These are phyloP conservation scores for Paecilomyces sp. DNA, from an alignment of 2,329 filamentous ascomycete species.

Conservation along the genomic window DNA sequence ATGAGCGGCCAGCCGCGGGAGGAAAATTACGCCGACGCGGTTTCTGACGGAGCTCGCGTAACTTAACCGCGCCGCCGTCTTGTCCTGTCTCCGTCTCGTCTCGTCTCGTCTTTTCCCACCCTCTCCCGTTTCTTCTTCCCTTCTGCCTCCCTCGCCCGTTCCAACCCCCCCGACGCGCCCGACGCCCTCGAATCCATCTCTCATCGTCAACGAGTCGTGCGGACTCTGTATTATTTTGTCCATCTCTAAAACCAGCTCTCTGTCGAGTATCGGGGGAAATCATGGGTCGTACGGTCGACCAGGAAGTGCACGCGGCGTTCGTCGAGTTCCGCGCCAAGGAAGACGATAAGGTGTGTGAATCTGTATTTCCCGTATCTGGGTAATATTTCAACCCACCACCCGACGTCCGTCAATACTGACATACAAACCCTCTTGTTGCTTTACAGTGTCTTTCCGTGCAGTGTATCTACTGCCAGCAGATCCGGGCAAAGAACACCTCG, in stretches of 20 bases:
- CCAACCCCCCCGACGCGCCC: slow-evolving; percentile 10
- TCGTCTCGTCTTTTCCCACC: slow-evolving; percentile 1
- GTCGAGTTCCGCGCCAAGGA: slow-evolving; percentile 49
- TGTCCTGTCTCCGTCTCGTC: slow-evolving; percentile 14
- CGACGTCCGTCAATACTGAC: slow-evolving; percentile 28
- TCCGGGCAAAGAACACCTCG: slow-evolving; percentile 46
- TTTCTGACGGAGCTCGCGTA: slow-evolving; percentile 18
- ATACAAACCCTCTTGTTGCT: slow-evolving; percentile 13
- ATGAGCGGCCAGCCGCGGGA: slow-evolving; percentile 5
- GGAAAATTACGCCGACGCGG: slow-evolving; percentile 13
- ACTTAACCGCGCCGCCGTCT: slow-evolving; percentile 19
- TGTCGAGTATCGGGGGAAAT: slow-evolving; percentile 12
- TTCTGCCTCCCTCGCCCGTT: slow-evolving; percentile 5
- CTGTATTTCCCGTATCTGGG: slow-evolving; percentile 28
- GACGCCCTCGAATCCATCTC: slow-evolving; percentile 1
- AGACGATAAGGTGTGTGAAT: slow-evolving; percentile 42
- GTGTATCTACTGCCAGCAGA: slow-evolving; percentile 48
- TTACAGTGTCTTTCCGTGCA: slow-evolving; percentile 44
- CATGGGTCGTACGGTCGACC: slow-evolving; percentile 47
- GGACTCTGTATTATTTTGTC: slow-evolving; percentile 2
- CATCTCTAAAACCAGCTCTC: slow-evolving; percentile 12
- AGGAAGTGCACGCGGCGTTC: slow-evolving; percentile 46
- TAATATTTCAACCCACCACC: slow-evolving; percentile 32
- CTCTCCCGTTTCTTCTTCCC: slow-evolving; percentile 3
- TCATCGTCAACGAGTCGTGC: slow-evolving; percentile 1